A percentile compares a stretch with the other conserved stretches of the same genome.
These are phyloP conservation scores for Ascosphaera aggregata DNA, from an alignment of 2,329 filamentous ascomycete genomes.

Conservation along the genomic window DNA sequence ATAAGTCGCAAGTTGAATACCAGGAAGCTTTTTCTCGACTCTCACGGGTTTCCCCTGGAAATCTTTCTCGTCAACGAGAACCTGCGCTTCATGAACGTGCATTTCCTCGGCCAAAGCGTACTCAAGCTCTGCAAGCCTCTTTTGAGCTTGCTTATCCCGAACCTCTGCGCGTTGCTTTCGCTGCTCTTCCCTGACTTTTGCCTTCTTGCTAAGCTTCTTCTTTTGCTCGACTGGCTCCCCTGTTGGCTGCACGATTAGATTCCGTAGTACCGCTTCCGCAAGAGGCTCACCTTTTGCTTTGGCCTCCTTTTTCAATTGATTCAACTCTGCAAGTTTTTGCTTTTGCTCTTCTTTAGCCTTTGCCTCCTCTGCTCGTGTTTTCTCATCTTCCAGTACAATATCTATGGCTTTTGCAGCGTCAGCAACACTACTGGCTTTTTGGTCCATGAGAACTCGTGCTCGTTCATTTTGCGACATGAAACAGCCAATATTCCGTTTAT, in stretches of 20 bases:
- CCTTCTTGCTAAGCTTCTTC: background rate
- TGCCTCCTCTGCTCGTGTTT: conserved; percentile 9
- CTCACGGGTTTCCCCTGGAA: conserved; percentile 1
- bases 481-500: conserved; percentile 18
- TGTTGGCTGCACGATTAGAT: background rate
- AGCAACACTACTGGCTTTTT: conserved; percentile 38
- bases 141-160: background rate
- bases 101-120: background rate
- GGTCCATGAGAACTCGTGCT: conserved; percentile 34
- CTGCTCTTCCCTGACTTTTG: background rate
- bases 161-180: background rate
- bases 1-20: background rate
- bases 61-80: background rate
- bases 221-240: background rate
- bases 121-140: background rate
- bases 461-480: conserved; percentile 25
- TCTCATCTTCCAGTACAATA: conserved; percentile 20
- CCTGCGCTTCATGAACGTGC: background rate
- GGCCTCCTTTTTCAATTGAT: background rate
- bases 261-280: background rate
- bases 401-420: conserved; percentile 33
- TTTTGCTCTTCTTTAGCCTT: conserved; percentile 10
- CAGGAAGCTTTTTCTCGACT: conserved; percentile 1
- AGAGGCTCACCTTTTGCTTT: background rate
- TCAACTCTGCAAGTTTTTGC: background rate